Evolutionary conservation across 345 rosid genomes (phyloP), one percentile per base, ranked within the genome.

Genomic region (Acer saccharum): DNA sequence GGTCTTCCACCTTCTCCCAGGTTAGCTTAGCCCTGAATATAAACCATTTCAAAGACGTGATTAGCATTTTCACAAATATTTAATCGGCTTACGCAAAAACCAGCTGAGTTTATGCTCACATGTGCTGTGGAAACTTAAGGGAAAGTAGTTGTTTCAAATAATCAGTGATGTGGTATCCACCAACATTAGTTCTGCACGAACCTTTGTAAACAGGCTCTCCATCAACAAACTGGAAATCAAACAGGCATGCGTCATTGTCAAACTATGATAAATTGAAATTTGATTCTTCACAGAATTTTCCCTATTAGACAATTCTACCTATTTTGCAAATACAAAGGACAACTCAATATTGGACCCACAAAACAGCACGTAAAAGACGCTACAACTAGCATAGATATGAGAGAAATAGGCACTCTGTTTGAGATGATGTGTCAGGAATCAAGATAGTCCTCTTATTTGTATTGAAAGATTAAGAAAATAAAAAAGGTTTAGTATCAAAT

Each of bases 1-100:
- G 86, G 86, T 96, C 97, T 89, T 96, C 98, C n/a, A 86, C 91
- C 86, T 96, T 92, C 81, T 96, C 99, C 98, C 97, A 91, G 54
- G 97, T 86, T 73, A 94, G 84, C 77, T 92, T 87, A 74, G 92
- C 81, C 91, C 98, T 96, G 27, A 21, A 73, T 77, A 76, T 64
- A 64, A 72, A 17, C 79, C 79, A 72, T 61, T 63, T 70, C 20
- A 50, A 74, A 74, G 65, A 61, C 73, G 73, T 18, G n/a, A 72
- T 64, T 29, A 70, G 23, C 27, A 41, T 41, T 39, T 27, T 13
- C 58, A 73, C 8, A 62, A 65, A 75, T 20, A 44, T 55, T 65
- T n/a, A 79, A 50, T 60, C n/a, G 60, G 52, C 73, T 75, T 73
- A 41, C 23, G 63, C 44, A 65, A 64, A 77, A 29, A 50, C 67